These are phyloP conservation scores for Andrographis paniculata DNA, from an alignment of 305 asterid genomes.

Conservation along the genomic window DNA sequence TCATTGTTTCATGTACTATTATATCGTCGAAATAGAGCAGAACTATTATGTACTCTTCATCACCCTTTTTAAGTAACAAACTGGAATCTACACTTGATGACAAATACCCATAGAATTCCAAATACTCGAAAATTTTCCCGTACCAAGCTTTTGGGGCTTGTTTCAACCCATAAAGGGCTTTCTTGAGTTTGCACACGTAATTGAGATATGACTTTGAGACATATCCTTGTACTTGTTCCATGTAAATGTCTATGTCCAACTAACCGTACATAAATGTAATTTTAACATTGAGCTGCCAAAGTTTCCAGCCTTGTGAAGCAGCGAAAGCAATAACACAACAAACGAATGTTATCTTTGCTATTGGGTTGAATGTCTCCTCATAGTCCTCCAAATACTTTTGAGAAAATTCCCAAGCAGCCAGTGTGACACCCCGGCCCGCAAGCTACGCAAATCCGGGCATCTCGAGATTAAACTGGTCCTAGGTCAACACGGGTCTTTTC, in stretches of 20 bases:
- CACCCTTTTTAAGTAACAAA: neutral
- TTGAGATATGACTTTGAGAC: neutral
- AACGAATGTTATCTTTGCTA: constrained; percentile 8
- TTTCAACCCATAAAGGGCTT: constrained; percentile 4
- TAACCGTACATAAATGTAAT: neutral
- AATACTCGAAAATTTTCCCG: constrained; percentile 6
- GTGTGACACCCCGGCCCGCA: too few relatives aligned
- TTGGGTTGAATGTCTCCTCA: constrained; percentile 9
- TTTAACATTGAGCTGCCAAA: constrained; percentile 8
- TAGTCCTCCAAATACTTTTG: constrained; percentile 9
- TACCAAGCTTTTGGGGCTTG: constrained; percentile 13
- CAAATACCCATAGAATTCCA: constrained; percentile 6
- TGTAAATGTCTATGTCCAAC: neutral
- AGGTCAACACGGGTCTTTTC: too few relatives aligned
- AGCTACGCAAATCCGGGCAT: too few relatives aligned
- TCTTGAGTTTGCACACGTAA: constrained; percentile 2
- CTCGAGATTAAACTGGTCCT: too few relatives aligned
- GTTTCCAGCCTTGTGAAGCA: neutral
- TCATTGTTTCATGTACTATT: constrained; percentile 11
- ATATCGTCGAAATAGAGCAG: constrained; percentile 11
- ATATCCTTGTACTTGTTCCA: constrained; percentile 1
- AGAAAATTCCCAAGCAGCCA: constrained; percentile 8
- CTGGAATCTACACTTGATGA: neutral
- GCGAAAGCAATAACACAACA: neutral
- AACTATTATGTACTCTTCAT: neutral